Conservation (phyloP, 1,139 yeast genomes). For the Petasospora fabianii region DNA sequence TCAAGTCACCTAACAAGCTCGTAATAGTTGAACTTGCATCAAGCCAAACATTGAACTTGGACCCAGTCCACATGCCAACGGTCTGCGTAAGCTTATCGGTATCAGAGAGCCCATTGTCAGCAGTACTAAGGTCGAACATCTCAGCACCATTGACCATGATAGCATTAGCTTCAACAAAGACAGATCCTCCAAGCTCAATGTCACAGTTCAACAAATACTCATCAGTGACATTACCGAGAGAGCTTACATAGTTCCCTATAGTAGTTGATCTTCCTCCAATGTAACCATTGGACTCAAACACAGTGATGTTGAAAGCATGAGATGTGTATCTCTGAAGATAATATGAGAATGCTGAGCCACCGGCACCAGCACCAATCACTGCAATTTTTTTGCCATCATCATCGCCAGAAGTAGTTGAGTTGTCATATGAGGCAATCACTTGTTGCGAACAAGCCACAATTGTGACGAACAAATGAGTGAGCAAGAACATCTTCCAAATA, state of each 20-base stretch:
- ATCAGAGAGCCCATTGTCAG: conserved; percentile 13
- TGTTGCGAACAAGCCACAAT: conserved; percentile 3
- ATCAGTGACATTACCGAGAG: conserved; percentile 5
- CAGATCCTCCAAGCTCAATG: conserved; percentile 41
- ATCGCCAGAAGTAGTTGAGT: neutral
- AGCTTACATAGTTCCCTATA: conserved; percentile 21
- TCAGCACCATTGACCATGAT: conserved; percentile 35
- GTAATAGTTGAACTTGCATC: neutral
- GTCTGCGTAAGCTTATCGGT: conserved; percentile 21
- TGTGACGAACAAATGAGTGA: neutral
- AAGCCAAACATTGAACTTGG: conserved; percentile 20
- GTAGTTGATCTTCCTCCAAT: conserved; percentile 40
- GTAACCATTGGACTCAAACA: conserved; percentile 33
- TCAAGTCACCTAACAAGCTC: conserved; percentile 1
- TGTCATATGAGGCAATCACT: neutral
- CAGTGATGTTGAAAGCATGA: conserved; percentile 30
- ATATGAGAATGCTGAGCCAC: conserved; percentile 41
- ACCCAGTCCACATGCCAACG: conserved; percentile 40
- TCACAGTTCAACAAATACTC: conserved; percentile 4
- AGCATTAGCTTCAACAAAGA: conserved; percentile 38
- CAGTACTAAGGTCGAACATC: conserved; percentile 29
- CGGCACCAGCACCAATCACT: conserved; percentile 46
- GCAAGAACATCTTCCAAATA: neutral
- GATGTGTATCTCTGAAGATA: conserved; percentile 34
- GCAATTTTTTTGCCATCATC: conserved; percentile 29